These are phyloP conservation scores for Microcyclospora pomicola DNA, from an alignment of 2,329 filamentous ascomycete genomes.

Conservation along the genomic window DNA sequence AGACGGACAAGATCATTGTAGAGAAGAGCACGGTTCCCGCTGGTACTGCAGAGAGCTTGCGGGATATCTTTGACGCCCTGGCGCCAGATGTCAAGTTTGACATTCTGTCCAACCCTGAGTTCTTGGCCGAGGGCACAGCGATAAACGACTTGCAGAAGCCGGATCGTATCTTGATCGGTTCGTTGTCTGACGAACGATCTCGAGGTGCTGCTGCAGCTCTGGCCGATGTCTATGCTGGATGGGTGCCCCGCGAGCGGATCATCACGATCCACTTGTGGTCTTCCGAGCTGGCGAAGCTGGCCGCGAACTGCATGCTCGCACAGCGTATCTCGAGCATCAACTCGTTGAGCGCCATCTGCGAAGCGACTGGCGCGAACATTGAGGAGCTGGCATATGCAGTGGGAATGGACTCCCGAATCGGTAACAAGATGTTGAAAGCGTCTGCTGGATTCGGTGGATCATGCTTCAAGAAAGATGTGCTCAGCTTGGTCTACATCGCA, in stretches of 20 bases:
- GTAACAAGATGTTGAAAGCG: slow-evolving; percentile 58
- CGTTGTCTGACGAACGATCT: slow-evolving; percentile 45
- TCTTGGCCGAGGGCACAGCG: slow-evolving; percentile 64
- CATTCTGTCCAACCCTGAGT: slow-evolving; percentile 70
- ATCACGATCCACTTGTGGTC: slow-evolving; percentile 63
- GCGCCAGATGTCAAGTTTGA: slow-evolving; percentile 55
- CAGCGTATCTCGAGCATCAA: slow-evolving; percentile 74
- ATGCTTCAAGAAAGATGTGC: slow-evolving; percentile 71
- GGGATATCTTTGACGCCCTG: slow-evolving; percentile 44
- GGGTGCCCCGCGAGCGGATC: slow-evolving; percentile 55
- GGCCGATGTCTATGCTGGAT: slow-evolving; percentile 52
- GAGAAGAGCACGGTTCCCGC: slow-evolving; percentile 74
- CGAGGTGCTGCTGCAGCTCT: slow-evolving; percentile 49
- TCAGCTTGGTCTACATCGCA: slow-evolving; percentile 59
- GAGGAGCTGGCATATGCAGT: slow-evolving; percentile 54
- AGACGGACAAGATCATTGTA: slow-evolving; percentile 56
- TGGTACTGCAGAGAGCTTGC: slow-evolving; percentile 55
- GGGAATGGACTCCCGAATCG: slow-evolving; percentile 56
- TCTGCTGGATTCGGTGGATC: slow-evolving; percentile 67
- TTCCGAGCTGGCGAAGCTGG: slow-evolving; percentile 65
- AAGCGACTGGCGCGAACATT: slow-evolving; percentile 62
- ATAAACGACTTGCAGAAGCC: slow-evolving; percentile 56
- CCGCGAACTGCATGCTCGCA: slow-evolving; percentile 66
- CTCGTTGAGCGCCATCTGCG: slow-evolving; percentile 66
- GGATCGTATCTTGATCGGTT: slow-evolving; percentile 64